These are phyloP conservation scores for Gnetum montanum DNA, from an alignment of 75 land plant genomes.

Conservation along the genomic window DNA sequence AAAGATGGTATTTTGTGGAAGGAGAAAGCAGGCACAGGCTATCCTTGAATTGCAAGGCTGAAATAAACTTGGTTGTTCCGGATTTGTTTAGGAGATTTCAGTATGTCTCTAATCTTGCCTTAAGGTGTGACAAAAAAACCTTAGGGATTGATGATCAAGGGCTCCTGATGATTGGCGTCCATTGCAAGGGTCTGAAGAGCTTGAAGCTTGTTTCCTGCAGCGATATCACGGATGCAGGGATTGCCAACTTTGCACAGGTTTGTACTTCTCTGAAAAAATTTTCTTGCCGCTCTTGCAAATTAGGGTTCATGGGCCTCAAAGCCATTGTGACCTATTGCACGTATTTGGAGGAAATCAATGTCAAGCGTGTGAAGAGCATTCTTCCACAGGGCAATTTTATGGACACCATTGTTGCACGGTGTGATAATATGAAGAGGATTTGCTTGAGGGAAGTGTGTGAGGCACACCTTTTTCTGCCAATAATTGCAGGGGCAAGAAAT, in stretches of 20 bases:
- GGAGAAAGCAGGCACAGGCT: constrained; percentile 24
- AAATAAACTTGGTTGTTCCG: constrained; percentile 16
- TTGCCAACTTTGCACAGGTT: constrained; percentile 19
- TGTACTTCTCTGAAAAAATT: constrained; percentile 17
- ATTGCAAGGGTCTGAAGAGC: constrained; percentile 19
- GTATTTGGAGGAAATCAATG: constrained; percentile 25
- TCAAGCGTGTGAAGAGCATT: constrained; percentile 29
- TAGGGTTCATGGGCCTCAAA: constrained; percentile 30
- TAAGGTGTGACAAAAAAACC: constrained; percentile 21
- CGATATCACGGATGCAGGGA: constrained; percentile 24
- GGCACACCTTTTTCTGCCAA: constrained; percentile 27
- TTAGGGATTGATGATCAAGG: constrained; percentile 24
- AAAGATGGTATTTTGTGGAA: constrained; percentile 27
- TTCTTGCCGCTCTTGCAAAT: constrained; percentile 29
- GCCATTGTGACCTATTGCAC: constrained; percentile 16
- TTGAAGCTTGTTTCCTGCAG: constrained; percentile 30
- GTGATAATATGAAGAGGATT: constrained; percentile 13
- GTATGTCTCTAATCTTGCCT: constrained; percentile 22
- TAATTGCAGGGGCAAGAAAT: constrained; percentile 26
- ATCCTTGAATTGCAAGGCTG: constrained; percentile 20
- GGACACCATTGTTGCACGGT: constrained; percentile 18
- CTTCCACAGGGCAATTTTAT: constrained; percentile 8
- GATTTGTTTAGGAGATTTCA: constrained; percentile 15
- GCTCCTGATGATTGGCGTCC: constrained; percentile 17
- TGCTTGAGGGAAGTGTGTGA: constrained; percentile 29